These are phyloP conservation scores for Trichosporon coremiiforme DNA, from an alignment of 1,284 basidiomycete species.

Conservation along the genomic window DNA sequence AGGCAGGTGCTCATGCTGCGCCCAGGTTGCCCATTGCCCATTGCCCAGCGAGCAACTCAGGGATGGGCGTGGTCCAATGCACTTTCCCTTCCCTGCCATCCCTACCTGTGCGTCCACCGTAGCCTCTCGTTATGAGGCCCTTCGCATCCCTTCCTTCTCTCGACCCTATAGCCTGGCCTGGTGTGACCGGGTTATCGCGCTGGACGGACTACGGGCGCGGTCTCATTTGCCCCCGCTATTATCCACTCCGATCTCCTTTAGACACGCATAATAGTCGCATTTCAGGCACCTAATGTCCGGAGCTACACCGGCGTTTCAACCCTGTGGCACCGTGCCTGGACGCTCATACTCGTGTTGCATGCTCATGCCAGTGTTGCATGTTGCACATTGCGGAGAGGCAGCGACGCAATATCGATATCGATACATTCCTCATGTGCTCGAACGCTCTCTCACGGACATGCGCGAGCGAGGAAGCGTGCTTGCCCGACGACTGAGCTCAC, in stretches of 20 bases:
- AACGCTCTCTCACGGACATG: neutral
- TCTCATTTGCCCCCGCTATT: neutral
- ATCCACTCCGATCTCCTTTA: neutral
- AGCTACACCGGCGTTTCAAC: conserved; percentile 3
- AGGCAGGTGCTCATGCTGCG: too few species aligned
- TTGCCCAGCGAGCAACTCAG: neutral
- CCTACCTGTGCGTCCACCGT: conserved; percentile 2
- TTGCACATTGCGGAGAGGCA: too few species aligned
- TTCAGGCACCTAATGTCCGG: conserved; percentile 12
- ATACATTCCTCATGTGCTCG: neutral
- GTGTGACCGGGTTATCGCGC: conserved; percentile 11
- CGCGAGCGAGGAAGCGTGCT: too few species aligned
- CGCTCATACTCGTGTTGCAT: too few species aligned
- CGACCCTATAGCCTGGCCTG: neutral
- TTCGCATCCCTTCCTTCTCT: conserved; percentile 7
- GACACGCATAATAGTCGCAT: too few species aligned
- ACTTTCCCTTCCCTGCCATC: conserved; percentile 13
- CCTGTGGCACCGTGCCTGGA: conserved; percentile 11
- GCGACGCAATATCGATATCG: neutral
- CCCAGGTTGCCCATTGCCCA: too few species aligned
- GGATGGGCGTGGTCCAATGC: conserved; percentile 11
- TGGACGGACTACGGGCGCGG: neutral
- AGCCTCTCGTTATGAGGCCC: neutral
- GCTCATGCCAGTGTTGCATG: too few species aligned
- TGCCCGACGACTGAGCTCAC: neutral